phyloP scores from a whole-genome alignment of 345 rosid genomes.

The Murraya paniculata region DNA sequence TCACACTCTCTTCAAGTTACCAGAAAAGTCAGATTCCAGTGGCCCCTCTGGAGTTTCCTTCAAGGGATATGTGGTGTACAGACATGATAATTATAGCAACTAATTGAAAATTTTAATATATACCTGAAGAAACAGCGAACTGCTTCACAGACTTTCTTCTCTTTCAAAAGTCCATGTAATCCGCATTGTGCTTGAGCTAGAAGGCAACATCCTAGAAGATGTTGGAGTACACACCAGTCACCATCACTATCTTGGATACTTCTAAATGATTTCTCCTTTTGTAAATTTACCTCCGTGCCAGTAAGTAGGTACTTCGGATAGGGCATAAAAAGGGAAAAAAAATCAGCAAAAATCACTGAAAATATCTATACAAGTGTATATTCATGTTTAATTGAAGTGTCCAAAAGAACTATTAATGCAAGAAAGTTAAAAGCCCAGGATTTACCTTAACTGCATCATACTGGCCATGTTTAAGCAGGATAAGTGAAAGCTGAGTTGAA shows the following conservation, averaged over 20 bases:
- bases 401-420: not conserved
- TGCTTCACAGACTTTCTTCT: conserved; percentile 75
- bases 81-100: not conserved
- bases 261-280: conserved; percentile 62
- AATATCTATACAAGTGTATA: not conserved
- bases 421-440: not conserved
- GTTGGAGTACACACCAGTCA: conserved; percentile 87
- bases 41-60: not conserved
- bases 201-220: conserved; percentile 88
- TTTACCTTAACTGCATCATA: conserved; percentile 85
- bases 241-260: conserved; percentile 66
- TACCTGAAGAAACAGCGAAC: conserved; percentile 90
- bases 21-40: not conserved
- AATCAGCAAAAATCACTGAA: conserved; percentile 22
- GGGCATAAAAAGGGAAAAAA: not conserved
- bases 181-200: conserved; percentile 75
- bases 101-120: not conserved
- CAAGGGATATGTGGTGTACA: not conserved
- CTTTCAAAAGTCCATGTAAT: conserved; percentile 54
- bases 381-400: not conserved
- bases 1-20: not conserved
- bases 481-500: conserved; percentile 66
- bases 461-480: conserved; percentile 79
- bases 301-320: conserved; percentile 53
- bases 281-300: conserved; percentile 64